These are phyloP conservation scores for Penicillium janthinellum DNA, from an alignment of 2,329 filamentous ascomycete species.

Conservation along the genomic window DNA sequence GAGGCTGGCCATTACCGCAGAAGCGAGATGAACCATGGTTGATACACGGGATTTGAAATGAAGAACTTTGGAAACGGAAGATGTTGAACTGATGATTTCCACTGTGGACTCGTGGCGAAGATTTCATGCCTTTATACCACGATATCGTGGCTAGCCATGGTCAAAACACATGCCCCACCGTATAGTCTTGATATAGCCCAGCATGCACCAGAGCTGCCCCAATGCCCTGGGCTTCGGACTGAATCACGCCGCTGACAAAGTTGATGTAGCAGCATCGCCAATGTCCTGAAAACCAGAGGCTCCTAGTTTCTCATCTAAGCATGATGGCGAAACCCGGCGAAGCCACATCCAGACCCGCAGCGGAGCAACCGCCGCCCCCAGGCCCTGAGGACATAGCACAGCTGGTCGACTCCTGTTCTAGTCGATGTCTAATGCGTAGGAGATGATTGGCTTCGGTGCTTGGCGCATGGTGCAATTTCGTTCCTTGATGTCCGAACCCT, in stretches of 20 bases:
- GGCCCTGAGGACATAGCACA: background rate
- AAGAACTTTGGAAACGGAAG: background rate
- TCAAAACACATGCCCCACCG: background rate
- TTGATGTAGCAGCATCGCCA: constrained; percentile 1
- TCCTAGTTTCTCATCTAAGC: constrained; percentile 14
- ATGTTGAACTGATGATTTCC: background rate
- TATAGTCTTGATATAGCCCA: background rate
- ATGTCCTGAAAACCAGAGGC: constrained; percentile 13
- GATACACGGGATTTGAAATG: background rate
- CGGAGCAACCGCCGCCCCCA: constrained; percentile 6
- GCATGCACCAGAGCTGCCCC: background rate
- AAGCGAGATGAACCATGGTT: constrained; percentile 25
- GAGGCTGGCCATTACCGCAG: constrained; percentile 27
- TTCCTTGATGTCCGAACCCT: background rate
- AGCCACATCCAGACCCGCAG: constrained; percentile 3
- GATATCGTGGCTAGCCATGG: background rate
- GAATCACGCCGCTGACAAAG: background rate
- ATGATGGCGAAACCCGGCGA: background rate
- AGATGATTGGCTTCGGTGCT: constrained; percentile 8
- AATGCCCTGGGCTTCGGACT: background rate
- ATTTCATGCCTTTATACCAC: background rate
- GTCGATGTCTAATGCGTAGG: background rate
- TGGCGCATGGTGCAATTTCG: background rate
- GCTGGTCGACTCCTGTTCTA: background rate
- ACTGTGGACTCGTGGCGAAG: background rate